These are phyloP conservation scores for Epichloe sp. DNA, from an alignment of 2,329 filamentous ascomycete species.

Conservation along the genomic window DNA sequence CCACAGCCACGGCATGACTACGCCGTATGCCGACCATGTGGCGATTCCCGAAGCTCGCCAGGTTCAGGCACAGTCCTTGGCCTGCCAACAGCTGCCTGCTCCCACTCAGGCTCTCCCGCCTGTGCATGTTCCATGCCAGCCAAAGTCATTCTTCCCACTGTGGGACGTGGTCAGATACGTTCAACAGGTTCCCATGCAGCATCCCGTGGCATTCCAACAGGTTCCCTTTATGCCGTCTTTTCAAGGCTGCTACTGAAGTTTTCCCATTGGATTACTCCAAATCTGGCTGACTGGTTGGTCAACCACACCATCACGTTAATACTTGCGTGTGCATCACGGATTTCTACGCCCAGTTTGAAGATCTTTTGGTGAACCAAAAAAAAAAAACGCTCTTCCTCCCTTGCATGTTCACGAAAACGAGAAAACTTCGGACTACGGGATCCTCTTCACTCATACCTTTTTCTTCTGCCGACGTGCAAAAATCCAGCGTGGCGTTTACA, in stretches of 20 bases:
- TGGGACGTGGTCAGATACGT: conserved; percentile 42
- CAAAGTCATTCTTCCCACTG: conserved; percentile 36
- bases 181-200: conserved; percentile 35
- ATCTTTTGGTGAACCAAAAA: not conserved
- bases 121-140: conserved; percentile 24
- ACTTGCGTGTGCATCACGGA: not conserved
- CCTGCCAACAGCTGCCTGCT: conserved; percentile 18
- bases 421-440: not conserved
- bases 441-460: not conserved
- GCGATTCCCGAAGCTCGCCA: conserved; percentile 11
- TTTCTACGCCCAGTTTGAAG: not conserved
- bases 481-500: not conserved
- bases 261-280: not conserved
- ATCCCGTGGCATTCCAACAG: conserved; percentile 38
- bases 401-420: not conserved
- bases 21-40: conserved; percentile 31
- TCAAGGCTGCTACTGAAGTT: conserved; percentile 33
- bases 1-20: conserved; percentile 27
- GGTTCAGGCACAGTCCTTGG: conserved; percentile 14
- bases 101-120: conserved; percentile 23
- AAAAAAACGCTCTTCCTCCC: not conserved
- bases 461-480: not conserved
- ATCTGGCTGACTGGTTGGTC: too few species aligned
- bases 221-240: conserved; percentile 38
- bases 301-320: not conserved